phyloP scores from a whole-genome alignment of 2,329 filamentous ascomycete genomes.

The Cladosporium sp. region DNA sequence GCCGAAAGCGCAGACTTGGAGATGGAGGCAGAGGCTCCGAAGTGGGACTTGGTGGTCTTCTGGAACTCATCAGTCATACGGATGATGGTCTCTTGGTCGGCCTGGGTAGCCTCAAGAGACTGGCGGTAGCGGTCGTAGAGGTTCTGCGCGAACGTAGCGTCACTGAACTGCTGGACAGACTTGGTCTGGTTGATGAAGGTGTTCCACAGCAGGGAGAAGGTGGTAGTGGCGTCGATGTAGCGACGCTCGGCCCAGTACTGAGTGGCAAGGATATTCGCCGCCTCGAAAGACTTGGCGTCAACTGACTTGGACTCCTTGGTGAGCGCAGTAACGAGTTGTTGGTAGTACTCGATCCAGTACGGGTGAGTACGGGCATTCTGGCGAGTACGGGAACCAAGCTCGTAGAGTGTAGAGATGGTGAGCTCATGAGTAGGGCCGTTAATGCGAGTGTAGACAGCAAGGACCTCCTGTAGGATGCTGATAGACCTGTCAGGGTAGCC shows the following conservation, averaged over 20 bases:
- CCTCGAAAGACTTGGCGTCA: conserved; percentile 38
- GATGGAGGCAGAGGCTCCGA: conserved; percentile 39
- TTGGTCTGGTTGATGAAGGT: conserved; percentile 42
- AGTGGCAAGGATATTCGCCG: conserved; percentile 38
- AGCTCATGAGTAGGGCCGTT: conserved; percentile 37
- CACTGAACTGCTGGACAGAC: conserved; percentile 39
- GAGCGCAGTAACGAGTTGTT: conserved; percentile 42
- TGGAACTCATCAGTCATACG: conserved; percentile 34
- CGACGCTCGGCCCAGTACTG: conserved; percentile 45
- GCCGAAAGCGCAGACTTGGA: conserved; percentile 42
- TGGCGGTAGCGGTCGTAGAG: conserved; percentile 45
- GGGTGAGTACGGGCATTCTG: conserved; percentile 39
- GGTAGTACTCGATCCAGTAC: conserved; percentile 45
- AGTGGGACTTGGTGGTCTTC: conserved; percentile 37
- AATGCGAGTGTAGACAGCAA: conserved; percentile 31
- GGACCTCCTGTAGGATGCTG: conserved; percentile 33
- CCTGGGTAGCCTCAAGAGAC: conserved; percentile 40
- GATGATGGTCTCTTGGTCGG: conserved; percentile 29
- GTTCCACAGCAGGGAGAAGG: conserved; percentile 43
- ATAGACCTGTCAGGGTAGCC: conserved; percentile 36
- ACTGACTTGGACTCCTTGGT: conserved; percentile 38
- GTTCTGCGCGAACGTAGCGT: conserved; percentile 37
- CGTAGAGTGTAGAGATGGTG: conserved; percentile 47
- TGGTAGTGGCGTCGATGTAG: conserved; percentile 38
- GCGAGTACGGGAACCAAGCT: conserved; percentile 38